Conservation (phyloP, 2,329 filamentous ascomycete genomes). For the Dichotomopilus funicola region DNA sequence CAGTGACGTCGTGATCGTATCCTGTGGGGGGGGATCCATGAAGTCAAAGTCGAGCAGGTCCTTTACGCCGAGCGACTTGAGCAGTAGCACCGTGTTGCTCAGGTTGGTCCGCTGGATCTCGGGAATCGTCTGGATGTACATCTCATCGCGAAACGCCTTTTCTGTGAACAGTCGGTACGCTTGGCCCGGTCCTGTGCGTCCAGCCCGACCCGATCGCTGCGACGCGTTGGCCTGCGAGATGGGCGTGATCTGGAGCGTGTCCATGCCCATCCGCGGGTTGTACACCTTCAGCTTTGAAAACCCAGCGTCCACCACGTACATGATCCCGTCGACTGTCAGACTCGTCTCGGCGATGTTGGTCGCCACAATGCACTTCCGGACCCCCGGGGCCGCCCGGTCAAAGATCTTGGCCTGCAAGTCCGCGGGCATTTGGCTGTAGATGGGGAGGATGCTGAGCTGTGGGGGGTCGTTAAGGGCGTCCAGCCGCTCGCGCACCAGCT, state of each 20-base stretch:
- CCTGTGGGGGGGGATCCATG: constrained; percentile 97
- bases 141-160: constrained; percentile 87
- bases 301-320: constrained; percentile 95
- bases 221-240: constrained; percentile 95
- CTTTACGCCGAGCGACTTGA: constrained; percentile 91
- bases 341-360: constrained; percentile 99
- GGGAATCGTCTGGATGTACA: constrained; percentile 94
- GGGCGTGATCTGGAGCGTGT: constrained; percentile 93
- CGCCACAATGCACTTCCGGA: constrained; percentile 94
- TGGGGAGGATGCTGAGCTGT: constrained; percentile 88
- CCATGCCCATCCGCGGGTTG: constrained; percentile 98
- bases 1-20: constrained; percentile 93
- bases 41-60: constrained; percentile 96
- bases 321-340: constrained; percentile 96
- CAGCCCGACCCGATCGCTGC: constrained; percentile 87
- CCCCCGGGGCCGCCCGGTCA: constrained; percentile 79
- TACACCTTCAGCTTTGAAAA: constrained; percentile 98
- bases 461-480: constrained; percentile 89
- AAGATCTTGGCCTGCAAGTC: constrained; percentile 98
- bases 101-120: constrained; percentile 97
- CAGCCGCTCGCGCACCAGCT: constrained; percentile 80
- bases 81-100: constrained; percentile 84
- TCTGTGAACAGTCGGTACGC: constrained; percentile 93
- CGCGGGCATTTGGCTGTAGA: constrained; percentile 99
- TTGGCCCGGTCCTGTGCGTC: constrained; percentile 90